Evolutionary conservation across 2,329 filamentous ascomycete genomes (phyloP), one percentile per base, ranked within the genome.

Genomic region (Aspergillus puulaauensis): DNA sequence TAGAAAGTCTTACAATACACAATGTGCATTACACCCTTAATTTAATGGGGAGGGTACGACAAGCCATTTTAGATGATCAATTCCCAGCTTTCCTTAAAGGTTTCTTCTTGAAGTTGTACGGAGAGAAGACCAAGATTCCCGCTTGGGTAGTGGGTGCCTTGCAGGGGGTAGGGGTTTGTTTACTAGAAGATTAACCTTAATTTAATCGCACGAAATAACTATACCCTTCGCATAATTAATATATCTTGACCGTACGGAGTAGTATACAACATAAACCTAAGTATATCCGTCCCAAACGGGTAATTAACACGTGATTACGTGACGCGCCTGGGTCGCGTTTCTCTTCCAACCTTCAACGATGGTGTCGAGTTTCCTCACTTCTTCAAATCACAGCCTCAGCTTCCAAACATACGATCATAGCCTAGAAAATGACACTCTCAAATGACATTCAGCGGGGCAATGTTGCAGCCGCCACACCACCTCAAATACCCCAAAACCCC

Each of bases 11-110:
- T 54, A 96, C 91, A 1, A 91, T 98, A 70, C 95, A 99, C 75
- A 99, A 99, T 70, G 91, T 99, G 24, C 91, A 92, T 78, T 96
- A 96, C 70, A 86, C 96, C 72, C 81, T 99, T 54, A 83, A 89
- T 59, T 78, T 99, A 66, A 97, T 98, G 92, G 80, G 82, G 19
- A 79, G 84, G 59, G 84, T 86, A 12, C 83, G 93, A 59, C 81
- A 90, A 61, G 87, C 95, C 15, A 91, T 98, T 61, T 77, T 96
- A 7, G 88, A 88, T 60, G 92, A 96, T 70, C 77, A 80, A 52
- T 98, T 89, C 72, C 93, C 95, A 2, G 83, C 80, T 2, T 96
- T 95, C 67, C 72, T 97, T 60, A 86, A 79, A 64, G 76, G 83
- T 35, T 98, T 96, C 77, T 99, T 99, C 75, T 79, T 73, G 2